Base-by-base conservation (phyloP, 768 basidiomycete species). In the Exidia glandulosa region DNA sequence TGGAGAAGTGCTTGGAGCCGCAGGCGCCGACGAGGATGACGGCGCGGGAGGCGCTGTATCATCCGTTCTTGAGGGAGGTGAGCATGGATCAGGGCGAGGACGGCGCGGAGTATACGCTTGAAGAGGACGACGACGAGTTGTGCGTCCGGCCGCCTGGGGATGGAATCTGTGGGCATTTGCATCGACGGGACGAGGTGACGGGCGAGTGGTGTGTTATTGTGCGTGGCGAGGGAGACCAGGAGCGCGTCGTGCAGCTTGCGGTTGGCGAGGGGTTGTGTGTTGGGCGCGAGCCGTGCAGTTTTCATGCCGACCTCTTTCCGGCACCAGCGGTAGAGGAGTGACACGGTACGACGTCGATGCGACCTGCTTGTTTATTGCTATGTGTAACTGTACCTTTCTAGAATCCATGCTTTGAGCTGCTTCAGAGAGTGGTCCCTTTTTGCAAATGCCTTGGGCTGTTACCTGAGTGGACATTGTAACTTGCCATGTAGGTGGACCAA, bases 21-120 rank as follows among this genome's bases (percentile, higher is more conserved):
- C 90, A 94, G 67, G 83, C 86, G 6, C 85, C 83, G 25, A 83
- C 81, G 58, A 82, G 94, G 25, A 79, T 85, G 59, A 92, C 90
- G 3, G 90, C 94, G 2, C 77, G 79, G 19, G 76, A 81, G 6
- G 90, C 87, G 19, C 77, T 98, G 52, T 80, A 80, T 60, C 94
- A 97, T 67, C 79, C 82, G 0, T 97, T 96, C 72, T 76, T 97
- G 10, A 48, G 57, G 32, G 68, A 71, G 0, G 77, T 74, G 23
- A 76, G 65, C 12, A 31, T 37, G 32, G 57, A 57, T 6, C 7
- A 37, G 36, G 47, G 32, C 30, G 33, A 27, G 27, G 61, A 62
- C 57, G 36, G 14, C n/a, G 48, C 14, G 48, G 10, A 50, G 10
- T 37, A 73, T 32, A 66, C 64, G 2, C 79, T 77, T 32, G 86